phyloP scores from a whole-genome alignment of 805 yeast species.

The Kazachstania bromeliacearum region DNA sequence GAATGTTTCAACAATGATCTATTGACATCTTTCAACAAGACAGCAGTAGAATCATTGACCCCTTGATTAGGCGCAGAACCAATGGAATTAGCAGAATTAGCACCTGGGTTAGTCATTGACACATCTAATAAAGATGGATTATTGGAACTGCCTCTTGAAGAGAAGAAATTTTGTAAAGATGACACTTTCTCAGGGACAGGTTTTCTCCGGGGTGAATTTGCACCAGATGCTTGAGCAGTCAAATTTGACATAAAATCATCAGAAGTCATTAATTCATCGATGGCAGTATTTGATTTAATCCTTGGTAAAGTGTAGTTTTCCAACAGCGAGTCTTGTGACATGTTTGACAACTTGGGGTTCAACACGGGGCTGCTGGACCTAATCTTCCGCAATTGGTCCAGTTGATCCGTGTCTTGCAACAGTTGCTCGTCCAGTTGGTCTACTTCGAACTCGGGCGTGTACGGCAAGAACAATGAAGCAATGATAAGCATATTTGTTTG shows the following conservation, averaged over 20 bases:
- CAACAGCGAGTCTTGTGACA: constrained; percentile 7
- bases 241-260: constrained; percentile 26
- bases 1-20: constrained; percentile 19
- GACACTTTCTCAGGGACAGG: neutral
- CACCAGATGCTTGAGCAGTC: constrained; percentile 28
- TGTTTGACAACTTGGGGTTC: neutral
- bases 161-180: constrained; percentile 1
- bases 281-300: constrained; percentile 5
- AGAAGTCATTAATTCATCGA: constrained; percentile 17
- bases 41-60: constrained; percentile 18
- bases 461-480: constrained; percentile 65
- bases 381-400: constrained; percentile 1
- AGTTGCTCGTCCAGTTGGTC: constrained; percentile 10
- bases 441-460: constrained; percentile 49
- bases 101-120: constrained; percentile 1
- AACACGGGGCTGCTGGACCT: constrained; percentile 1
- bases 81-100: neutral
- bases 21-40: constrained; percentile 22
- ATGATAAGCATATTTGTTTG: constrained; percentile 33
- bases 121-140: constrained; percentile 3
- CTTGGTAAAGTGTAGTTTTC: constrained; percentile 4
- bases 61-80: neutral
- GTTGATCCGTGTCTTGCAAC: constrained; percentile 1
- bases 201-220: neutral
- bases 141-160: neutral